Percentiles rank a stretch among this genome's conserved stretches.
phyloP scores from a whole-genome alignment of 2,329 filamentous ascomycete genomes.

The Ophiostoma tasmaniense region DNA sequence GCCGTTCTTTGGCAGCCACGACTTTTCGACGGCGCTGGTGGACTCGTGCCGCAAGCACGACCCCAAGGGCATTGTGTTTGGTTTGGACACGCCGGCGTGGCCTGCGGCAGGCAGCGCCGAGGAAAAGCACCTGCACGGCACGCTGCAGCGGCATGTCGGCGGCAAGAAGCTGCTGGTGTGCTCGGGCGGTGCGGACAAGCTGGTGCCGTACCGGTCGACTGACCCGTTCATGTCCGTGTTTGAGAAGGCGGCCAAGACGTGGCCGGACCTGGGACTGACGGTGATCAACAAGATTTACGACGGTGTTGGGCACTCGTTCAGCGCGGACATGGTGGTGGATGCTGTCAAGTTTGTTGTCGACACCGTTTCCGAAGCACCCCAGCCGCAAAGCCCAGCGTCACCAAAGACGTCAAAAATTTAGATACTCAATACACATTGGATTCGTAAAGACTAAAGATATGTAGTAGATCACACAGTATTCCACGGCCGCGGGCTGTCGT shows the following conservation, averaged over 20 bases:
- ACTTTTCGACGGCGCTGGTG: conserved; percentile 66
- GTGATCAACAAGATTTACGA: conserved; percentile 61
- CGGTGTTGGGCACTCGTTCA: conserved; percentile 62
- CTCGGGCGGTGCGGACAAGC: conserved; percentile 58
- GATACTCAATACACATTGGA: not conserved
- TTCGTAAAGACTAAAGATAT: not conserved
- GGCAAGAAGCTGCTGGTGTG: conserved; percentile 59
- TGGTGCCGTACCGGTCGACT: conserved; percentile 60
- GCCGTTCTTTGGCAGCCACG: conserved; percentile 64
- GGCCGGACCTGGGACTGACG: conserved; percentile 45
- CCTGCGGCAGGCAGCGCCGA: conserved; percentile 26
- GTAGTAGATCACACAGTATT: conserved; percentile 4
- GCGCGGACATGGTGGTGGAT: conserved; percentile 56
- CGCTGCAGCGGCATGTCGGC: conserved; percentile 42
- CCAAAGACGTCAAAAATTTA: conserved; percentile 27
- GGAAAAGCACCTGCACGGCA: conserved; percentile 33
- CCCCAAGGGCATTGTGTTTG: conserved; percentile 66
- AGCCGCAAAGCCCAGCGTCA: not conserved
- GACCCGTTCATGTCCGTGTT: conserved; percentile 55
- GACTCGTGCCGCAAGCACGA: conserved; percentile 57
- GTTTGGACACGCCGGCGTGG: conserved; percentile 32
- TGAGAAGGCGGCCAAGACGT: conserved; percentile 43
- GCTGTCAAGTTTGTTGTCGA: conserved; percentile 55
- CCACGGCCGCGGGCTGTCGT: conserved; percentile 35
- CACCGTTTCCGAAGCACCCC: conserved; percentile 28